Percentiles rank a stretch among this genome's conserved stretches.
phyloP scores from a whole-genome alignment of 1,284 basidiomycete species.

The Phylloporus gajari region DNA sequence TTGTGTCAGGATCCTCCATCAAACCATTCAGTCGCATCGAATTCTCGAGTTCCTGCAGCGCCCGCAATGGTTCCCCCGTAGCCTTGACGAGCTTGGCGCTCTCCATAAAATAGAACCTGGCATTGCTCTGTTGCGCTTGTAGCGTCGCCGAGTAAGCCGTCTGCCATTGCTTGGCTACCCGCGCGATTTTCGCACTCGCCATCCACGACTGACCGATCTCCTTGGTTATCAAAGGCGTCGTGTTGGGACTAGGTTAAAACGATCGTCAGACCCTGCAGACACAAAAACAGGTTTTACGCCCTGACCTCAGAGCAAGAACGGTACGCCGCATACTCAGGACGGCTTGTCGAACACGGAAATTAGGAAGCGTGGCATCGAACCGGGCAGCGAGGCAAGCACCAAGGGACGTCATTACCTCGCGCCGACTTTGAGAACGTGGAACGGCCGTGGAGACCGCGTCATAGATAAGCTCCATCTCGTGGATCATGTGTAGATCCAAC shows the following conservation, averaged over 20 bases:
- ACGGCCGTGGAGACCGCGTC: slow-evolving; percentile 52
- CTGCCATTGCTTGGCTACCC: slow-evolving; percentile 95
- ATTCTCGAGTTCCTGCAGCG: slow-evolving; percentile 90
- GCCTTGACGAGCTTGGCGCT: slow-evolving; percentile 88
- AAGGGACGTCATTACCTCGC: slow-evolving; percentile 42
- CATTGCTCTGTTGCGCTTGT: slow-evolving; percentile 84
- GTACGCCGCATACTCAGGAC: slow-evolving; percentile 91
- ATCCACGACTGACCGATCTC: slow-evolving; percentile 92
- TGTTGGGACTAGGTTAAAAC: slow-evolving; percentile 30
- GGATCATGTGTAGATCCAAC: slow-evolving; percentile 87
- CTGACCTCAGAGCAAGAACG: slow-evolving; percentile 80
- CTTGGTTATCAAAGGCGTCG: slow-evolving; percentile 54
- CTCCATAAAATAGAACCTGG: slow-evolving; percentile 89
- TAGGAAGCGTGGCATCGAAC: slow-evolving; percentile 84
- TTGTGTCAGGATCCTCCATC: slow-evolving; percentile 53
- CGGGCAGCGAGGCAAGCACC: slow-evolving; percentile 61
- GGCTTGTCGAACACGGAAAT: slow-evolving; percentile 92
- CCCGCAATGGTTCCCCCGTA: slow-evolving; percentile 86
- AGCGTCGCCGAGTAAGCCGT: slow-evolving; percentile 97
- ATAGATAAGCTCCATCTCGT: slow-evolving; percentile 88
- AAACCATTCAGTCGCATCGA: slow-evolving; percentile 66
- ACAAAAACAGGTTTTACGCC: slow-evolving; percentile 24
- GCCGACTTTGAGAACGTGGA: slow-evolving; percentile 48
- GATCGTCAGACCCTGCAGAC: slow-evolving; percentile 21
- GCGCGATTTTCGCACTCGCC: slow-evolving; percentile 91